Evolutionary conservation across 1,139 yeast species (phyloP).

Genomic region (Saccharomyces pastorianus): DNA sequence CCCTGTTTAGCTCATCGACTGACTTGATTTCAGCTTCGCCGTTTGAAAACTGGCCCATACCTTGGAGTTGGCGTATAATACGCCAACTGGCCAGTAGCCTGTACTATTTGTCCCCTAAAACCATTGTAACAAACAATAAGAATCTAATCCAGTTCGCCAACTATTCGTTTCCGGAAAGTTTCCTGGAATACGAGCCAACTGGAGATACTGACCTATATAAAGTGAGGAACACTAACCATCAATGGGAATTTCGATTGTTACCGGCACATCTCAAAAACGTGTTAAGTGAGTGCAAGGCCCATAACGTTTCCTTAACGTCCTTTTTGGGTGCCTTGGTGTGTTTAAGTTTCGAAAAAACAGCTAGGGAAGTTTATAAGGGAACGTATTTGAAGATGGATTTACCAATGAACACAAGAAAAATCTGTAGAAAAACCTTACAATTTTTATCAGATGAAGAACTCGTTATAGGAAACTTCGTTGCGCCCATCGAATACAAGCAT

Average conservation of each 20-base stretch:
- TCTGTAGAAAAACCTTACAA: slow-evolving; percentile 9
- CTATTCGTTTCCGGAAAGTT: slow-evolving; percentile 15
- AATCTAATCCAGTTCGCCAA: slow-evolving; percentile 14
- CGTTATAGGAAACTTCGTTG: slow-evolving; percentile 23
- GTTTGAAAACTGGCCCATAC: slow-evolving; percentile 15
- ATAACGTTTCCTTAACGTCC: slow-evolving; percentile 22
- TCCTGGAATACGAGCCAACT: slow-evolving; percentile 5
- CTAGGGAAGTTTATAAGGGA: slow-evolving; percentile 10
- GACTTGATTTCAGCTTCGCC: slow-evolving; percentile 9
- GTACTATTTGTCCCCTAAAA: slow-evolving; percentile 10
- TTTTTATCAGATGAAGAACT: slow-evolving; percentile 7
- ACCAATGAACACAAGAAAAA: slow-evolving; percentile 25
- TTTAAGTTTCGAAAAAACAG: slow-evolving; percentile 9
- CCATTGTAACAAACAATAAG: slow-evolving; percentile 6
- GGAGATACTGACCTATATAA: slow-evolving; percentile 1
- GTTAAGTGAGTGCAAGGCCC: slow-evolving; percentile 15
- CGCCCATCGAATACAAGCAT: slow-evolving; percentile 11
- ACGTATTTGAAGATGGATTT: slow-evolving; percentile 16
- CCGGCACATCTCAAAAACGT: slow-evolving; percentile 10
- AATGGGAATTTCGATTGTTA: slow-evolving; percentile 11
- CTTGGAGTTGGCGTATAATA: slow-evolving; percentile 14
- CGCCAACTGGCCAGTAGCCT: slow-evolving; percentile 11
- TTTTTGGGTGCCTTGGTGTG: slow-evolving; percentile 17
- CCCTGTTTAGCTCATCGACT: not conserved
- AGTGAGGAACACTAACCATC: slow-evolving; percentile 19